Evolutionary conservation across 2,329 filamentous ascomycete genomes (phyloP).

Genomic region (Neopestalotiopsis rosae): DNA sequence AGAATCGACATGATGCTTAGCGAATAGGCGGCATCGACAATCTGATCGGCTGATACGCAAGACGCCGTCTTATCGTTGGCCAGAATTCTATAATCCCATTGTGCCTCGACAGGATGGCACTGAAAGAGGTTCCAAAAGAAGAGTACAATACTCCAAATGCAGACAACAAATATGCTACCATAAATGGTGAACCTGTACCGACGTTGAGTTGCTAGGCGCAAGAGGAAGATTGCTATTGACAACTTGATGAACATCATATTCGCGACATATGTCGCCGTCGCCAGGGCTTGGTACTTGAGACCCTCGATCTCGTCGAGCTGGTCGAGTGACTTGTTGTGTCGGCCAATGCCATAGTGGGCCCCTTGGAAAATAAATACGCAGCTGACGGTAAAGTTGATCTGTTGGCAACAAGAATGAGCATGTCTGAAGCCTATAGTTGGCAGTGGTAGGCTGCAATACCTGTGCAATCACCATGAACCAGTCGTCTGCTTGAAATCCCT

Average conservation of each 20-base stretch:
- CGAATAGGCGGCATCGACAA: constrained; percentile 56
- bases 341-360: constrained; percentile 48
- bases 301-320: constrained; percentile 47
- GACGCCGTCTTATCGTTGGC: constrained; percentile 34
- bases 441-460: constrained; percentile 36
- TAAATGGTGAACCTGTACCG: constrained; percentile 55
- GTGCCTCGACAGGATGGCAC: constrained; percentile 53
- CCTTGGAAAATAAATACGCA: constrained; percentile 52
- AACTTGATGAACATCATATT: constrained; percentile 64
- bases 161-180: constrained; percentile 50
- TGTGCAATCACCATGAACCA: constrained; percentile 58
- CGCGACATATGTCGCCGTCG: constrained; percentile 54
- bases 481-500: constrained; percentile 53
- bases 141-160: constrained; percentile 51
- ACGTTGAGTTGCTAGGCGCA: constrained; percentile 51
- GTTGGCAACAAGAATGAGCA: constrained; percentile 16
- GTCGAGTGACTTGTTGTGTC: constrained; percentile 51
- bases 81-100: constrained; percentile 58
- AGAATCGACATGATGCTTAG: constrained; percentile 57
- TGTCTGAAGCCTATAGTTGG: constrained; percentile 11
- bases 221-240: constrained; percentile 58
- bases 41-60: constrained; percentile 49
- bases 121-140: constrained; percentile 56
- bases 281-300: constrained; percentile 58
- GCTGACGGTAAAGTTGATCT: constrained; percentile 53